These are phyloP conservation scores for rapeseed (Brassica napus) DNA, from an alignment of 345 rosid genomes.

Conservation along the genomic window Da-Ae NC_063451.1:36392501-36393000, in stretches of 20 bases:
- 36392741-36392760: slow-evolving; percentile 62
- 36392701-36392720: slow-evolving; percentile 66
- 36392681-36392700: slow-evolving; percentile 47
- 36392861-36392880: slow-evolving; percentile 54
- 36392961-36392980: background rate
- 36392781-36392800: slow-evolving; percentile 64
- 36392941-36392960: background rate
- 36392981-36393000: background rate
- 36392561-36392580: slow-evolving; percentile 54
- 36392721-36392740: slow-evolving; percentile 57
- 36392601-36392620: slow-evolving; percentile 71
- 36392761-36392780: slow-evolving; percentile 71
- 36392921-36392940: background rate
- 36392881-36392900: background rate
- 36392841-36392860: slow-evolving; percentile 75
- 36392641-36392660: slow-evolving; percentile 70
- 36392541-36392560: background rate
- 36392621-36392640: slow-evolving; percentile 67
- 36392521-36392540: background rate
- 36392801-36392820: slow-evolving; percentile 65
- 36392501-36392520: background rate
- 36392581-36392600: slow-evolving; percentile 65
- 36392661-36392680: slow-evolving; percentile 62
- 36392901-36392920: background rate
- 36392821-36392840: slow-evolving; percentile 61